Base-by-base conservation (phyloP, 768 basidiomycete species). In the Boletus rubropictus region DNA sequence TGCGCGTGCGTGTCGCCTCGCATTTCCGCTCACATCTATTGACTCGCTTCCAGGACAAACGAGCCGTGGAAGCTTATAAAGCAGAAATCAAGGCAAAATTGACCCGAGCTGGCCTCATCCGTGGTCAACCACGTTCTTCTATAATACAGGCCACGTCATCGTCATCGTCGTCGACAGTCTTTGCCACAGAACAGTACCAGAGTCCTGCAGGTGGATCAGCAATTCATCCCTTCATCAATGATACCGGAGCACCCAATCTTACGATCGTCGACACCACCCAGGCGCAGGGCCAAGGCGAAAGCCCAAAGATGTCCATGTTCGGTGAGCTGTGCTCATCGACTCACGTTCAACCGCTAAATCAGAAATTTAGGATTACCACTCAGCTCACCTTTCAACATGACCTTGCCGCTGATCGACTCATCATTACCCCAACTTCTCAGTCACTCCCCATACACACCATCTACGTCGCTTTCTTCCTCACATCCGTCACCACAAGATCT, bases 61-160 rank as follows among this genome's bases (percentile, higher is more conserved):
- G 82, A 53, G 79, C 79, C 7, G 87, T 89, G 39, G 85, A 89
- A 57, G 76, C 74, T 39, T 90, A 89, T 74, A 89, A 89, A 66
- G 86, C 84, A 17, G 77, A 80, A 50, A 90, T 91, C 66, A 91
- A 89, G 66, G 79, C 83, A 27, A 84, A 89, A 60, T 74, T 90
- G 46, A 82, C 84, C 34, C 74, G 80, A 52, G 81, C 81, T 36
- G 86, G 86, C 51, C 78, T 88, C 60, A 89, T 90, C 55, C 83
- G 88, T 28, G 88, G 88, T 34, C 86, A 89, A 60, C 88, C 86
- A 12, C 81, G 86, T 18, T 69, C 82, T 39, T 75, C 78, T 48
- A 70, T 76, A 48, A 57, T 74, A 44, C 69, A 72, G 52, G 65
- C 72, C 37, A 50, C 59, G 0, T 64, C 61, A 1, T 55, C 67